These are phyloP conservation scores for Kodamaea sagamina DNA, from an alignment of 805 yeast species.

Conservation along the genomic window DNA sequence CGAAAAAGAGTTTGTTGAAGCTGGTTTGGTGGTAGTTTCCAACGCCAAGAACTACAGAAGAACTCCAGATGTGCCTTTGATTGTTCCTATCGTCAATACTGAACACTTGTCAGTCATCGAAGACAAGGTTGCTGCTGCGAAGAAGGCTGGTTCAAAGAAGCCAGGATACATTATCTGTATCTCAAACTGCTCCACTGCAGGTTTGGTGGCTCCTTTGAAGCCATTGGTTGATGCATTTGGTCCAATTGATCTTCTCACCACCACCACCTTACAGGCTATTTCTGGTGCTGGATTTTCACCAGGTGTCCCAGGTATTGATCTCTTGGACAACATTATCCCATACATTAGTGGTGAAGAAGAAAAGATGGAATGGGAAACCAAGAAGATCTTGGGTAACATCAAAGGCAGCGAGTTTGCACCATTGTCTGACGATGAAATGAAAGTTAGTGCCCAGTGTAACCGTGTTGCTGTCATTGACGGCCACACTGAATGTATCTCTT, in stretches of 20 bases:
- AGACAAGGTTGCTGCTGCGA: conserved; percentile 55
- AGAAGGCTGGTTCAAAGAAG: conserved; percentile 53
- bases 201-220: conserved; percentile 92
- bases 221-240: conserved; percentile 92
- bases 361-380: conserved; percentile 97
- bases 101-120: conserved; percentile 81
- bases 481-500: conserved; percentile 92
- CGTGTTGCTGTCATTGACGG: conserved; percentile 98
- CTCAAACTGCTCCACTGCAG: conserved; percentile 98
- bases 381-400: conserved; percentile 80
- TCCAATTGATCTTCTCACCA: conserved; percentile 80
- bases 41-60: conserved; percentile 97
- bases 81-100: conserved; percentile 93
- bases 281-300: conserved; percentile 99
- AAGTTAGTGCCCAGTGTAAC: conserved; percentile 94
- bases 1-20: conserved; percentile 79
- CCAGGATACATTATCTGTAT: conserved; percentile 91
- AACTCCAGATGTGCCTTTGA: conserved; percentile 80
- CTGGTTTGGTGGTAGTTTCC: conserved; percentile 83
- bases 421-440: conserved; percentile 67
- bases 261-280: conserved; percentile 94
- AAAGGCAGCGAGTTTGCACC: conserved; percentile 58
- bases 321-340: conserved; percentile 92
- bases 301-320: conserved; percentile 94
- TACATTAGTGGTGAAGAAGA: conserved; percentile 97